phyloP scores from a whole-genome alignment of 2,329 filamentous ascomycete genomes.

The Penicillium freii region DNA sequence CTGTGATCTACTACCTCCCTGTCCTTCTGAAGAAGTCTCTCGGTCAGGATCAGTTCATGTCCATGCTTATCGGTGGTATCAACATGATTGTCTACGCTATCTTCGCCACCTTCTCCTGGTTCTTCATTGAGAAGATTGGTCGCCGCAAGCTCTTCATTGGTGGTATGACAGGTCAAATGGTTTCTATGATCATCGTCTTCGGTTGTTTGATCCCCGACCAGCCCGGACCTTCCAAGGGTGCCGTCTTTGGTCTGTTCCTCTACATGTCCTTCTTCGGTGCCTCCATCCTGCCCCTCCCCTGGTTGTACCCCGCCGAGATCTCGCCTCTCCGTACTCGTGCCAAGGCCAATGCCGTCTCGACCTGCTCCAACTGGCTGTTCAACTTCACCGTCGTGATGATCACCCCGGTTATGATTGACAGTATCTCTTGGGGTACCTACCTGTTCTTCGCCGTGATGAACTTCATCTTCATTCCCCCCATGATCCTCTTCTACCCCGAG shows the following conservation, averaged over 20 bases:
- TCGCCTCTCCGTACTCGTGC: constrained; percentile 56
- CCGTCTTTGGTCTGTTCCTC: constrained; percentile 62
- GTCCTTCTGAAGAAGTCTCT: constrained; percentile 51
- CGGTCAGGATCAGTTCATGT: constrained; percentile 41
- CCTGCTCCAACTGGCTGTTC: constrained; percentile 56
- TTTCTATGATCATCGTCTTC: constrained; percentile 42
- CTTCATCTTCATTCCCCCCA: constrained; percentile 50
- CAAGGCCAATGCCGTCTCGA: constrained; percentile 56
- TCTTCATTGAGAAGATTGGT: constrained; percentile 51
- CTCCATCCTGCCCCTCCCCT: constrained; percentile 63
- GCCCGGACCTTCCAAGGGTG: constrained; percentile 33
- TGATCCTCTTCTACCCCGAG: constrained; percentile 57
- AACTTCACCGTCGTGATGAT: constrained; percentile 57
- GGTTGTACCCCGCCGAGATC: constrained; percentile 53
- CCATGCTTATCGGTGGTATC: constrained; percentile 54
- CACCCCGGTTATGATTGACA: constrained; percentile 42
- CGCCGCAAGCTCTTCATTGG: constrained; percentile 45
- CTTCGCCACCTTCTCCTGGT: constrained; percentile 47
- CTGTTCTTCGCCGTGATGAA: constrained; percentile 46
- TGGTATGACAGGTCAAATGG: constrained; percentile 41
- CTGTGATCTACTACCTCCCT: constrained; percentile 51
- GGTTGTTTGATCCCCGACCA: constrained; percentile 37
- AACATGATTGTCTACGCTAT: constrained; percentile 49
- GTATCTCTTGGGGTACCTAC: constrained; percentile 45
- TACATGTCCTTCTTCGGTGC: constrained; percentile 69